Percentiles rank a stretch among this genome's conserved stretches.
These are phyloP conservation scores for Aspergillus avenaceus DNA, from an alignment of 495 filamentous ascomycete species.

Conservation along the genomic window DNA sequence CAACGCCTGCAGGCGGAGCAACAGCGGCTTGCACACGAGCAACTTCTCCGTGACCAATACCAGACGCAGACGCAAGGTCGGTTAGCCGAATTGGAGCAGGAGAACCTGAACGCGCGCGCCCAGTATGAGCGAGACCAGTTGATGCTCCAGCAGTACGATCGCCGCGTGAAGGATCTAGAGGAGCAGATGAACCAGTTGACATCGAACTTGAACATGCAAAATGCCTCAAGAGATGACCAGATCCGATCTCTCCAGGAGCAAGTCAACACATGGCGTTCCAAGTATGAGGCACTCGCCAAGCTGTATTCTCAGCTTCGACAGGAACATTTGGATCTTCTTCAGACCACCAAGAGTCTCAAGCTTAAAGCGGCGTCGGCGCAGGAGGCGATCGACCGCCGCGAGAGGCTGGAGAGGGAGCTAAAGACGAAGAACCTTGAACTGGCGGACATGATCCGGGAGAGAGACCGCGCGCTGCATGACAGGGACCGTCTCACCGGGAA, in stretches of 20 bases:
- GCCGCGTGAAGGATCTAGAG: constrained; percentile 87
- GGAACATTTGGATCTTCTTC: constrained; percentile 89
- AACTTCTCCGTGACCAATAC: constrained; percentile 79
- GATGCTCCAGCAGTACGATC: constrained; percentile 95
- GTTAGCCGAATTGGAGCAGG: constrained; percentile 87
- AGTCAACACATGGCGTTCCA: constrained; percentile 92
- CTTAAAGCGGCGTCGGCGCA: constrained; percentile 94
- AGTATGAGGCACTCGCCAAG: constrained; percentile 95
- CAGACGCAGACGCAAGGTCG: constrained; percentile 89
- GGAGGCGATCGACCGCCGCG: constrained; percentile 90
- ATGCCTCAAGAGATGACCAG: constrained; percentile 86
- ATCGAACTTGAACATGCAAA: constrained; percentile 78
- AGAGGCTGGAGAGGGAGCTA: constrained; percentile 93
- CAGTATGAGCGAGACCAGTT: constrained; percentile 97
- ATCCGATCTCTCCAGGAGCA: constrained; percentile 90
- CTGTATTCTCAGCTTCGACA: constrained; percentile 93
- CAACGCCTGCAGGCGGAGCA: constrained; percentile 85
- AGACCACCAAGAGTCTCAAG: constrained; percentile 93
- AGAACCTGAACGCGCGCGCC: constrained; percentile 88
- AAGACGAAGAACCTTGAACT: constrained; percentile 98
- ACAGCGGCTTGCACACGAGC: constrained; percentile 84
- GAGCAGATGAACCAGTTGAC: constrained; percentile 79
- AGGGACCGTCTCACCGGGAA: constrained; percentile 78
- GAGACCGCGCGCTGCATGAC: constrained; percentile 92
- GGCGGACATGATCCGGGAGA: constrained; percentile 96